Conservation (phyloP, 352 stramenopile genomes). For the Globisporangium alternatum region DNA sequence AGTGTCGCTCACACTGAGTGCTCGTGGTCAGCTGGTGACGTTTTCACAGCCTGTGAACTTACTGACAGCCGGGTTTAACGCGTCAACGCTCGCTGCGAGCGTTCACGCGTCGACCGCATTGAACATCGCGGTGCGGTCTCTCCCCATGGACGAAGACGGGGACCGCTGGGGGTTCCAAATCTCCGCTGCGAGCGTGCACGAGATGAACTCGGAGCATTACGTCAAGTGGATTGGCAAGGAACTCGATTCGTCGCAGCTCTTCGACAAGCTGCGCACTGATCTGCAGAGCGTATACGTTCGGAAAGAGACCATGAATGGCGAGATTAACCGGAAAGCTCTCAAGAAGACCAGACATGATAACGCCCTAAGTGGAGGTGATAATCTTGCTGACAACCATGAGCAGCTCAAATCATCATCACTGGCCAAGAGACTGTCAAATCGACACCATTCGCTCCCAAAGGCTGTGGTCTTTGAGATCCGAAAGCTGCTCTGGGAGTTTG, state of each 20-base stretch:
- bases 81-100: constrained; percentile 15
- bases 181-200: constrained; percentile 34
- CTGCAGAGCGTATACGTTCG: constrained; percentile 52
- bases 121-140: constrained; percentile 29
- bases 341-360: background rate
- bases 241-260: constrained; percentile 24
- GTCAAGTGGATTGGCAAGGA: constrained; percentile 56
- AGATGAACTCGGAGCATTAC: constrained; percentile 56
- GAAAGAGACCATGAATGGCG: constrained; percentile 39
- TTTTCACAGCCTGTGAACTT: constrained; percentile 66
- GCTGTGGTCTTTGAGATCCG: constrained; percentile 35
- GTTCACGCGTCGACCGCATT: constrained; percentile 28
- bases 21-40: constrained; percentile 40
- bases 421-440: background rate
- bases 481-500: constrained; percentile 51
- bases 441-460: constrained; percentile 14
- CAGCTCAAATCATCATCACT: background rate
- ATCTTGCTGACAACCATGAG: constrained; percentile 2
- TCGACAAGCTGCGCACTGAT: constrained; percentile 54
- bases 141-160: constrained; percentile 58
- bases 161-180: constrained; percentile 54
- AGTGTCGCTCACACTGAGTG: constrained; percentile 48
- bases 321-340: constrained; percentile 22
- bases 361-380: background rate
- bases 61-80: constrained; percentile 34